Conservation (phyloP, 1,284 basidiomycete species). For the Moesziomyces sp. region DNA sequence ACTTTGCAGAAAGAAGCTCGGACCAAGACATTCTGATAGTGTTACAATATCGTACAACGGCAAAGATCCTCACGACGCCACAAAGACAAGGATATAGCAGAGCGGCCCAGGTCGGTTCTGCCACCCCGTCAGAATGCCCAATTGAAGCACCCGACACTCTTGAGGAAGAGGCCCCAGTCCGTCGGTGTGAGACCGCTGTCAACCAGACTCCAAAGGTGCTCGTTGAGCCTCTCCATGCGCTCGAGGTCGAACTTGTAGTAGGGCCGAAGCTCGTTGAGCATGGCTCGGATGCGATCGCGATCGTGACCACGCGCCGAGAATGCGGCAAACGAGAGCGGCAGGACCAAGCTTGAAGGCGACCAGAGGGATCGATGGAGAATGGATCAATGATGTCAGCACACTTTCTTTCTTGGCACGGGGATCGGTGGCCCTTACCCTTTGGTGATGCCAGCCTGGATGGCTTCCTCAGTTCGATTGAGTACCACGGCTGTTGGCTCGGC, state of each 20-base stretch:
- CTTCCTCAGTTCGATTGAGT: conserved; percentile 37
- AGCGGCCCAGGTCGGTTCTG: not conserved
- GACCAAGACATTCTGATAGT: too few relatives aligned
- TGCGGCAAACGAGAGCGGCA: conserved; percentile 41
- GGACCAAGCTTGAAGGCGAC: conserved; percentile 10
- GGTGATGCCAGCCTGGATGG: conserved; percentile 38
- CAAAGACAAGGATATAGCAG: not conserved
- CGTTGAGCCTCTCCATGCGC: conserved; percentile 39
- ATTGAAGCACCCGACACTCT: conserved; percentile 51
- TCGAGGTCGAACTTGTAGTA: conserved; percentile 51
- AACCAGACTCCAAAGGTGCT: conserved; percentile 45
- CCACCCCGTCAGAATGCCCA: conserved; percentile 27
- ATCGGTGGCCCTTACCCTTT: conserved; percentile 21
- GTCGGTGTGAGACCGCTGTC: conserved; percentile 38
- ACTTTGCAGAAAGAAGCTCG: too few relatives aligned
- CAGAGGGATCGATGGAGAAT: not conserved
- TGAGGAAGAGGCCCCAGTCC: conserved; percentile 41
- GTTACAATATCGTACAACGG: too few relatives aligned
- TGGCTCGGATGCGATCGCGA: conserved; percentile 29
- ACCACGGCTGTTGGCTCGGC: conserved; percentile 32
- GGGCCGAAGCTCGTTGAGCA: conserved; percentile 40
- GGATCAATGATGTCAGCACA: not conserved
- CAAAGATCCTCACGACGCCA: not conserved
- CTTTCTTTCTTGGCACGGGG: not conserved
- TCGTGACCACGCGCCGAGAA: conserved; percentile 29